Percentiles rank a stretch among this genome's conserved stretches.
Conservation (phyloP, 768 basidiomycete genomes). For the Inosperma sp. region DNA sequence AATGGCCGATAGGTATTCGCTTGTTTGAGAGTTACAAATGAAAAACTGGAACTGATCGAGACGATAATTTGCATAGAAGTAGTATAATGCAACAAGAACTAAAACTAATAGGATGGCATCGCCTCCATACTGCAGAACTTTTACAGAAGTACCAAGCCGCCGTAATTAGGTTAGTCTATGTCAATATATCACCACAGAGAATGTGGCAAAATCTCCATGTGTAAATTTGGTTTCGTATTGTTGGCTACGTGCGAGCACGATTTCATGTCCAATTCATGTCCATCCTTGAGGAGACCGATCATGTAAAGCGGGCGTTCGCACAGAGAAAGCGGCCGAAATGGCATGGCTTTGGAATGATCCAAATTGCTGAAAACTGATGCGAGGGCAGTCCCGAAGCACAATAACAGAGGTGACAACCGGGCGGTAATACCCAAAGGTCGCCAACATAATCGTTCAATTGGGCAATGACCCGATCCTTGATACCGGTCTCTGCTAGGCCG, state of each 20-base stretch:
- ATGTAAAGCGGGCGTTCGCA: background rate
- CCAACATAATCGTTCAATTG: background rate
- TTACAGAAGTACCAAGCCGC: too few relatives aligned
- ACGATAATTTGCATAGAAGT: too few relatives aligned
- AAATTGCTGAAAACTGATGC: background rate
- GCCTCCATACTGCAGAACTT: constrained; percentile 16
- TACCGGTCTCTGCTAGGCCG: background rate
- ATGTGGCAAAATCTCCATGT: background rate
- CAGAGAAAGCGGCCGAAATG: background rate
- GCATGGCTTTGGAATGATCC: background rate
- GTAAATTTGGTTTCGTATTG: background rate
- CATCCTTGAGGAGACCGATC: background rate
- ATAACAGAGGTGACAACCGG: background rate
- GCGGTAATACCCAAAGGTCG: background rate
- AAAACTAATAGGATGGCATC: too few relatives aligned
- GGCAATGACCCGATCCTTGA: background rate
- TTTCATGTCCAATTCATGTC: too few relatives aligned
- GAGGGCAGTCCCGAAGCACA: background rate
- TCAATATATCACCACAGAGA: background rate
- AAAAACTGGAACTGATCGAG: too few relatives aligned
- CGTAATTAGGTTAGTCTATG: background rate
- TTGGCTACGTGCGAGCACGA: background rate
- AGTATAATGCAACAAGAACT: too few relatives aligned
- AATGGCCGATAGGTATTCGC: too few relatives aligned
- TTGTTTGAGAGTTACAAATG: too few relatives aligned